These are phyloP conservation scores for Penicillium paneum DNA, from an alignment of 2,329 filamentous ascomycete species.

Conservation along the genomic window DNA sequence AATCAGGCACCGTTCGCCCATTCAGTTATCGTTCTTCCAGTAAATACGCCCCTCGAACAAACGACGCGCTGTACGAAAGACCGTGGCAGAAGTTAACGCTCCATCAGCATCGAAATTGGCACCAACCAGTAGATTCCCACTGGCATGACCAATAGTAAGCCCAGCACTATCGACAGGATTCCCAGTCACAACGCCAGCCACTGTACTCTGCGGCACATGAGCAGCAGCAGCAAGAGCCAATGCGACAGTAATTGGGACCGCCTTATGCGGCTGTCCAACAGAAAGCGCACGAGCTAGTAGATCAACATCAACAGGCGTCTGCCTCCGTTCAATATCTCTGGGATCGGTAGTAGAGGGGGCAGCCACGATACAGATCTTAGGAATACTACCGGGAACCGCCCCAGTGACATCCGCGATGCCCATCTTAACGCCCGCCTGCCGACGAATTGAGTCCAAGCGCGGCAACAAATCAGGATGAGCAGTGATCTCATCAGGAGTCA, in stretches of 20 bases:
- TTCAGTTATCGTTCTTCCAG: constrained; percentile 30
- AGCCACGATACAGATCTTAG: constrained; percentile 61
- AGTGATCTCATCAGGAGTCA: constrained; percentile 56
- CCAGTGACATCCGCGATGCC: constrained; percentile 51
- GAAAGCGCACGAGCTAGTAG: constrained; percentile 51
- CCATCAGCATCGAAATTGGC: constrained; percentile 40
- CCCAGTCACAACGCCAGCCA: constrained; percentile 31
- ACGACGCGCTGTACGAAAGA: constrained; percentile 49
- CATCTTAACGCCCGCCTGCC: constrained; percentile 59
- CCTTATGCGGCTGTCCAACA: constrained; percentile 56
- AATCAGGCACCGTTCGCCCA: neutral
- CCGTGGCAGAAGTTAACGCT: constrained; percentile 38
- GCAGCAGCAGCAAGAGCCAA: constrained; percentile 51
- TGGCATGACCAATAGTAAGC: constrained; percentile 46
- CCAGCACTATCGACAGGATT: constrained; percentile 33
- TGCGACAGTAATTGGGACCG: constrained; percentile 56
- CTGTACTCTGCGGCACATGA: constrained; percentile 42
- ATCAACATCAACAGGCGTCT: constrained; percentile 40
- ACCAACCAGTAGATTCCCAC: constrained; percentile 46
- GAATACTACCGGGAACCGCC: constrained; percentile 53
- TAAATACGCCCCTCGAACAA: constrained; percentile 49
- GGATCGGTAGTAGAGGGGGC: constrained; percentile 13
- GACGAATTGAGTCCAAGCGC: constrained; percentile 56
- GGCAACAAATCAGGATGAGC: constrained; percentile 43
- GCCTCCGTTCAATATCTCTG: constrained; percentile 7